phyloP scores from a whole-genome alignment of 768 basidiomycete genomes.

The Hygrocybe coccinea region DNA sequence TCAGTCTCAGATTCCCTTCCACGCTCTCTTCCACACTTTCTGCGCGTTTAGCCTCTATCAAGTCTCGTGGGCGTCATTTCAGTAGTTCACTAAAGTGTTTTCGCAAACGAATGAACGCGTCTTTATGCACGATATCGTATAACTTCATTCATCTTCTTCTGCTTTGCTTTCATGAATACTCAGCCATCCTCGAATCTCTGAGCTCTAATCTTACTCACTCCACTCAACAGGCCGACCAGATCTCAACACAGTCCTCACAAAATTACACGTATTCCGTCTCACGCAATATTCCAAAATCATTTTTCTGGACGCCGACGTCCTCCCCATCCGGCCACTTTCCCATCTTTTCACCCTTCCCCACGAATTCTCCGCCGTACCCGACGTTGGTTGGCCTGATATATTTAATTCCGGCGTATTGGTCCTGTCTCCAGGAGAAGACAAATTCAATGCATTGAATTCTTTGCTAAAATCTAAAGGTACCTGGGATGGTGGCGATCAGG shows the following conservation, averaged over 20 bases:
- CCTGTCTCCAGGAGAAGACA: conserved; percentile 71
- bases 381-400: conserved; percentile 99
- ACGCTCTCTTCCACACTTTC: background rate
- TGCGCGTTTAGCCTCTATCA: conserved; percentile 16
- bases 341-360: conserved; percentile 83
- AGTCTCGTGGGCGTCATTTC: background rate
- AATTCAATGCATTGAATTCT: conserved; percentile 68
- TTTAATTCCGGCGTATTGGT: conserved; percentile 98
- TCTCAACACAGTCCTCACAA: conserved; percentile 89
- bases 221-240: conserved; percentile 77
- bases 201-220: background rate
- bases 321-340: conserved; percentile 81
- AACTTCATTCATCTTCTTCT: too few species aligned
- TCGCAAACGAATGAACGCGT: too few species aligned
- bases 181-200: background rate
- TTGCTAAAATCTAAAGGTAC: conserved; percentile 76
- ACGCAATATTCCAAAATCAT: conserved; percentile 80
- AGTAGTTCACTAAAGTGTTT: background rate
- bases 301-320: conserved; percentile 89
- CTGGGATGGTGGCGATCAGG: conserved; percentile 99
- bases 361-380: conserved; percentile 90
- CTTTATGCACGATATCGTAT: too few species aligned
- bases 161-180: background rate
- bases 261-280: conserved; percentile 92
- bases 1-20: conserved; percentile 37